Evolutionary conservation across 805 yeast genomes (phyloP).

Genomic region (Ogataea nakhonphanomensis): DNA sequence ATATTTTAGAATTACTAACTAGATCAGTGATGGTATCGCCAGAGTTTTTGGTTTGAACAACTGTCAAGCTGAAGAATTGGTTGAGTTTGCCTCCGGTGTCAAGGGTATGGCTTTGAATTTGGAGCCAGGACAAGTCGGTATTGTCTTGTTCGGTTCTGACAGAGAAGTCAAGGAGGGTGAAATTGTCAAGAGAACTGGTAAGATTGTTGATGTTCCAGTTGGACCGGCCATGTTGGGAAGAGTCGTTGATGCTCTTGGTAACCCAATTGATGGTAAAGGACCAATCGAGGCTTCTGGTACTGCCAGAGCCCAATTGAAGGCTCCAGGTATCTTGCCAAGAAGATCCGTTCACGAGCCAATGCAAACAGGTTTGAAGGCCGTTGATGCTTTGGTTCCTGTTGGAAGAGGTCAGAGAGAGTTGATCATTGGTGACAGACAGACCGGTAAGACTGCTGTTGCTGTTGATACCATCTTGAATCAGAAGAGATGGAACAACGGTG

Average conservation of each 20-base stretch:
- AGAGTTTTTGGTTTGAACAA: conserved; percentile 99
- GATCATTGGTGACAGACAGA: conserved; percentile 99
- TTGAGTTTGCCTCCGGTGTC: conserved; percentile 98
- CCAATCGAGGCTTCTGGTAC: conserved; percentile 83
- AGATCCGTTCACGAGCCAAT: conserved; percentile 98
- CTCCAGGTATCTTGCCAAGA: conserved; percentile 99
- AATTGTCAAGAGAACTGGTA: conserved; percentile 99
- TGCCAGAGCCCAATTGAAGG: conserved; percentile 97
- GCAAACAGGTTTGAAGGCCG: conserved; percentile 99
- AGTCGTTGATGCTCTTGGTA: conserved; percentile 99
- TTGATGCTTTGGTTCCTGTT: conserved; percentile 97
- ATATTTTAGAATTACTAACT: conserved; percentile 34
- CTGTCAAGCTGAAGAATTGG: conserved; percentile 99
- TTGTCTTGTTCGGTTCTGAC: conserved; percentile 99
- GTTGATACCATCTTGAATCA: conserved; percentile 97
- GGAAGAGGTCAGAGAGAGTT: conserved; percentile 99
- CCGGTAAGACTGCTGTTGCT: conserved; percentile 99
- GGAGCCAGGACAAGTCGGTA: conserved; percentile 99
- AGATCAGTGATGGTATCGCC: conserved; percentile 96
- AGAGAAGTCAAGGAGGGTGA: conserved; percentile 98
- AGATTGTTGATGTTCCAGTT: conserved; percentile 98
- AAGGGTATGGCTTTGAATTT: conserved; percentile 99
- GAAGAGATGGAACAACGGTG: conserved; percentile 96
- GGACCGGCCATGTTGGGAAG: conserved; percentile 98
- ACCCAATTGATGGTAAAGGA: conserved; percentile 99